Percentiles rank a stretch among this genome's conserved stretches.
Evolutionary conservation across 805 yeast genomes (phyloP).

Genomic region (Blastobotrys mokoenaii): DNA sequence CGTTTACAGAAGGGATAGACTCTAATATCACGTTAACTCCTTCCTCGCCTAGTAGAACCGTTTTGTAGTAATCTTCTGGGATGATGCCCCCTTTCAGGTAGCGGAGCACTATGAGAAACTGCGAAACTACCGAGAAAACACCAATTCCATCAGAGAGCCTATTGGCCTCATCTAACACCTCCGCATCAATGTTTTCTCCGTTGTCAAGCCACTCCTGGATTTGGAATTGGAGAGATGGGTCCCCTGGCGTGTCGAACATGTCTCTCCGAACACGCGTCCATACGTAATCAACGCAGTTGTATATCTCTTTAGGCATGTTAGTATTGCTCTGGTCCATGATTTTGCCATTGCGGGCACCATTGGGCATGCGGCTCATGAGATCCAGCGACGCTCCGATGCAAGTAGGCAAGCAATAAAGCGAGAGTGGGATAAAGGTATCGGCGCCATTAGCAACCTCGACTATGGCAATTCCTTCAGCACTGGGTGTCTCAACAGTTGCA

Average conservation of each 20-base stretch:
- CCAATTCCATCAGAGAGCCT: slow-evolving; percentile 28
- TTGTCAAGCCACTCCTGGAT: slow-evolving; percentile 30
- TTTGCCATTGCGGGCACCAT: slow-evolving; percentile 18
- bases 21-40: slow-evolving; percentile 32
- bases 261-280: slow-evolving; percentile 19
- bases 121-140: slow-evolving; percentile 33
- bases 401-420: slow-evolving; percentile 23
- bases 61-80: slow-evolving; percentile 23
- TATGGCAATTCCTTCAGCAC: slow-evolving; percentile 20
- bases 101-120: slow-evolving; percentile 24
- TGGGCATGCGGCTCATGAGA: slow-evolving; percentile 15
- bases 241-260: slow-evolving; percentile 21
- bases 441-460: slow-evolving; percentile 25
- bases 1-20: slow-evolving; percentile 33
- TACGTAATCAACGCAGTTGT: slow-evolving; percentile 29
- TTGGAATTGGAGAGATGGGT: slow-evolving; percentile 20
- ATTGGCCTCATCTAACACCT: slow-evolving; percentile 24
- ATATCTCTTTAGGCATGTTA: slow-evolving; percentile 29
- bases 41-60: slow-evolving; percentile 21
- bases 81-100: slow-evolving; percentile 36
- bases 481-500: slow-evolving; percentile 11
- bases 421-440: slow-evolving; percentile 25
- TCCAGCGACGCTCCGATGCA: slow-evolving; percentile 28
- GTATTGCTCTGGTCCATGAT: slow-evolving; percentile 9
- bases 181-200: slow-evolving; percentile 24